Evolutionary conservation across 2,329 filamentous ascomycete genomes (phyloP).

Genomic region (Alternaria longipes): DNA sequence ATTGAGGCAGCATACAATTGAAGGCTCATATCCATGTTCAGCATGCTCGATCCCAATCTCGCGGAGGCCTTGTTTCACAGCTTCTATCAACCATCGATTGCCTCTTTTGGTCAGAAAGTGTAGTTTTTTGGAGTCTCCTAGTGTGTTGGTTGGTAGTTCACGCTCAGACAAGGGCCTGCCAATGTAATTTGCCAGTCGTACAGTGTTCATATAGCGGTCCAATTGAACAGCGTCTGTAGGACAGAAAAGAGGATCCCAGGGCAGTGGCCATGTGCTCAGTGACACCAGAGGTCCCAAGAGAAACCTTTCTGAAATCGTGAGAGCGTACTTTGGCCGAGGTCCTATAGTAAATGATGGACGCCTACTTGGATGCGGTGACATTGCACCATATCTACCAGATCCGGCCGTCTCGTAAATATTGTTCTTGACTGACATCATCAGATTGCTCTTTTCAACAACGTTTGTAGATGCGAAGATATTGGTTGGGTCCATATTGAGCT

Average conservation of each 20-base stretch:
- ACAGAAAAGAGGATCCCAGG: constrained; percentile 39
- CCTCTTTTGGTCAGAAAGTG: constrained; percentile 38
- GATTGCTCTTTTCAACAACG: constrained; percentile 31
- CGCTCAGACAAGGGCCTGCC: constrained; percentile 15
- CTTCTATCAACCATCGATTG: constrained; percentile 38
- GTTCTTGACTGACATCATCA: constrained; percentile 24
- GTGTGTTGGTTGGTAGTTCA: constrained; percentile 22
- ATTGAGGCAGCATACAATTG: constrained; percentile 35
- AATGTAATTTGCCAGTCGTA: constrained; percentile 4
- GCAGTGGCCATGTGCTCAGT: constrained; percentile 35
- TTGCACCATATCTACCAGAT: not conserved
- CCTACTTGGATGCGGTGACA: not conserved
- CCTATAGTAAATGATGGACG: constrained; percentile 7
- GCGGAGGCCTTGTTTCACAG: constrained; percentile 32
- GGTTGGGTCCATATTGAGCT: constrained; percentile 32
- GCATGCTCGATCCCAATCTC: constrained; percentile 36
- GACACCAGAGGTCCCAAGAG: constrained; percentile 34
- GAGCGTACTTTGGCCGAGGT: constrained; percentile 18
- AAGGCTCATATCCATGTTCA: constrained; percentile 20
- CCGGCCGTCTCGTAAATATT: constrained; percentile 11
- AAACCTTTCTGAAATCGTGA: constrained; percentile 29
- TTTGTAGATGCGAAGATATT: constrained; percentile 36
- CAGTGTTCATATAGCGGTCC: constrained; percentile 24
- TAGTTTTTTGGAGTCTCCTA: constrained; percentile 37
- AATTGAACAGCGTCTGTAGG: constrained; percentile 30